These are phyloP conservation scores for Leccinum broughii DNA, from an alignment of 768 basidiomycete species.

Conservation along the genomic window DNA sequence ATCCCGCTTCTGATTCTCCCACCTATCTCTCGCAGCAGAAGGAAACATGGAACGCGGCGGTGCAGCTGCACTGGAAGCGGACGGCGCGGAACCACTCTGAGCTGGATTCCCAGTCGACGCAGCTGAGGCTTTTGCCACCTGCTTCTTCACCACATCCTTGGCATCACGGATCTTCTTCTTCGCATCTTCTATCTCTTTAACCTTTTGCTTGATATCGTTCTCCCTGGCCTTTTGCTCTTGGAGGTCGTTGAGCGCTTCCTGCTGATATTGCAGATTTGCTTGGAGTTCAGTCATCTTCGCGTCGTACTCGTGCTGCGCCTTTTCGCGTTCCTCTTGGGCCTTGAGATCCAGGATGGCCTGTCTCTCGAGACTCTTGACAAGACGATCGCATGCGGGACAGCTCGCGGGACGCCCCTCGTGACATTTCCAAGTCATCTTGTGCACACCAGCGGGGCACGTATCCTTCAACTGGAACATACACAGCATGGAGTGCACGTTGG, in stretches of 20 bases:
- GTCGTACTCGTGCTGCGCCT: conserved; percentile 44
- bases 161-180: conserved; percentile 19
- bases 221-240: conserved; percentile 47
- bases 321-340: conserved; percentile 46
- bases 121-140: conserved; percentile 2
- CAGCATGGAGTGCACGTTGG: conserved; percentile 33
- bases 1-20: conserved; percentile 53
- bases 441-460: conserved; percentile 45
- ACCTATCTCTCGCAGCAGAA: conserved; percentile 46
- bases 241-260: conserved; percentile 37
- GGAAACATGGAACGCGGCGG: conserved; percentile 19
- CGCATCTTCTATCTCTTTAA: conserved; percentile 44
- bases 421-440: conserved; percentile 49
- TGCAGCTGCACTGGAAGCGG: conserved; percentile 1
- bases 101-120: conserved; percentile 1
- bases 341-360: conserved; percentile 42
- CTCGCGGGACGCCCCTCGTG: conserved; percentile 36
- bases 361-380: conserved; percentile 41
- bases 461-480: conserved; percentile 42
- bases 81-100: conserved; percentile 4
- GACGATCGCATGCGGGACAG: conserved; percentile 50
- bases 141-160: conserved; percentile 15
- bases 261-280: conserved; percentile 36
- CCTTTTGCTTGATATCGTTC: conserved; percentile 40
- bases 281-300: conserved; percentile 44